Evolutionary conservation across 2,329 filamentous ascomycete species (phyloP).

Genomic region (Tolypocladium amazonense): DNA sequence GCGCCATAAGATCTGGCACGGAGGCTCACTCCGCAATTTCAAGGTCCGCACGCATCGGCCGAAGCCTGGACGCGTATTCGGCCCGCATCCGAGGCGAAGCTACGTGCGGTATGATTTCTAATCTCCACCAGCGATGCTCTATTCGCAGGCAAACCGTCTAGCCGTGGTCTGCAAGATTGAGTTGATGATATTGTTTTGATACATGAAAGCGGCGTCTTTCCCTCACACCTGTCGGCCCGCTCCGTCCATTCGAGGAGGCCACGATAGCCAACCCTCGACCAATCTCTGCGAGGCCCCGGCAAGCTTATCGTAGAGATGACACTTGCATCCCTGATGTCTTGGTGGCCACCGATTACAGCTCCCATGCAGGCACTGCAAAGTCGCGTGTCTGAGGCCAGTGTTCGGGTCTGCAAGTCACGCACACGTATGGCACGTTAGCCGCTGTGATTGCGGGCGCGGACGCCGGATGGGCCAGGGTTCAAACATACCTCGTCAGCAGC

Average conservation of each 20-base stretch:
- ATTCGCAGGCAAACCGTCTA: not conserved
- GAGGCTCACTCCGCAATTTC: not conserved
- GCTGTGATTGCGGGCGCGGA: not conserved
- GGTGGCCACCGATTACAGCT: constrained; percentile 15
- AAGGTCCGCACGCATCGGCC: not conserved
- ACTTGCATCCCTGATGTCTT: not conserved
- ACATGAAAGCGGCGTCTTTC: not conserved
- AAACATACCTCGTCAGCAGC: constrained; percentile 29
- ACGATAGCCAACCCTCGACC: not conserved
- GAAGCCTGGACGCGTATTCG: not conserved
- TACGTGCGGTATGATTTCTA: not conserved
- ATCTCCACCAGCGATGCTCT: not conserved
- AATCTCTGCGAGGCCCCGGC: not conserved
- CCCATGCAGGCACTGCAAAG: constrained; percentile 31
- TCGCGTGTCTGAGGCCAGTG: constrained; percentile 29
- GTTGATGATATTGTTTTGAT: not conserved
- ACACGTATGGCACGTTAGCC: constrained; percentile 4
- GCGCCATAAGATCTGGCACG: not conserved
- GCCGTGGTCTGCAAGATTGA: not conserved
- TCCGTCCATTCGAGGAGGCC: not conserved
- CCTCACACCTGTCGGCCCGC: not conserved
- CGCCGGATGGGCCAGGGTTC: not conserved
- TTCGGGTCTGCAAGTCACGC: constrained; percentile 17
- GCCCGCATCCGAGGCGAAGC: not conserved
- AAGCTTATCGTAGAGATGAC: not conserved